phyloP scores from a whole-genome alignment of 805 yeast genomes.

The Myxozyma vanderwaltii region DNA sequence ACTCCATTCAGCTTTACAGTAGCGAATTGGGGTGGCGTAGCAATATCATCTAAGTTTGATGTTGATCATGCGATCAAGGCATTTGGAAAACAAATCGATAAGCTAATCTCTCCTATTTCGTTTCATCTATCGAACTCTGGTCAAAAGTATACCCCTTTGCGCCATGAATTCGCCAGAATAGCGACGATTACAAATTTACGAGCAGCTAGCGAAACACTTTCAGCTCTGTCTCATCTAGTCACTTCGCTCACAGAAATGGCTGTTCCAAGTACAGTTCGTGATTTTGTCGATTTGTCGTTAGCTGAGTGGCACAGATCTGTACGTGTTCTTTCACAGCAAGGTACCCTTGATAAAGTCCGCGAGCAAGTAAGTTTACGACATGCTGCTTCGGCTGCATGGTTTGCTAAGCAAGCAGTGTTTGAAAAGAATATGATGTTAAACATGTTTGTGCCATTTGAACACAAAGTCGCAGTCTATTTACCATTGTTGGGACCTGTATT shows the following conservation, averaged over 20 bases:
- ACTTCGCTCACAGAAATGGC: slow-evolving; percentile 75
- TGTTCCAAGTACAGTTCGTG: slow-evolving; percentile 71
- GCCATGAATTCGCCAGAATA: slow-evolving; percentile 52
- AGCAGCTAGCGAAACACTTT: slow-evolving; percentile 66
- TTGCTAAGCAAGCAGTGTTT: slow-evolving; percentile 80
- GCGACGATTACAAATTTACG: slow-evolving; percentile 60
- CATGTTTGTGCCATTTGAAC: slow-evolving; percentile 92
- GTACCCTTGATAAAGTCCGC: background rate
- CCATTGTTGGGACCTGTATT: slow-evolving; percentile 87
- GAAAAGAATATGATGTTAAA: slow-evolving; percentile 95
- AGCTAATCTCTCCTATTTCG: slow-evolving; percentile 71
- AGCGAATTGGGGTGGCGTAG: slow-evolving; percentile 90
- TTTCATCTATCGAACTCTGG: slow-evolving; percentile 39
- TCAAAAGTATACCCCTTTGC: slow-evolving; percentile 10
- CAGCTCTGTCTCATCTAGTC: slow-evolving; percentile 70
- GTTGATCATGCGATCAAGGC: slow-evolving; percentile 58
- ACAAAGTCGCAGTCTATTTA: slow-evolving; percentile 87
- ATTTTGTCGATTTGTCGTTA: slow-evolving; percentile 58
- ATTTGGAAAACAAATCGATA: slow-evolving; percentile 74
- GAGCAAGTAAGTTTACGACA: slow-evolving; percentile 11
- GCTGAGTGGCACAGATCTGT: slow-evolving; percentile 47
- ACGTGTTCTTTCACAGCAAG: background rate
- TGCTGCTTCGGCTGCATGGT: slow-evolving; percentile 57
- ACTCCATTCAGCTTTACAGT: slow-evolving; percentile 43
- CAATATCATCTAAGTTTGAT: slow-evolving; percentile 44